A percentile compares a stretch with the other conserved stretches of the same genome.
Evolutionary conservation across 495 filamentous ascomycete genomes (phyloP).

Genomic region (Aspergillus cristatus): DNA sequence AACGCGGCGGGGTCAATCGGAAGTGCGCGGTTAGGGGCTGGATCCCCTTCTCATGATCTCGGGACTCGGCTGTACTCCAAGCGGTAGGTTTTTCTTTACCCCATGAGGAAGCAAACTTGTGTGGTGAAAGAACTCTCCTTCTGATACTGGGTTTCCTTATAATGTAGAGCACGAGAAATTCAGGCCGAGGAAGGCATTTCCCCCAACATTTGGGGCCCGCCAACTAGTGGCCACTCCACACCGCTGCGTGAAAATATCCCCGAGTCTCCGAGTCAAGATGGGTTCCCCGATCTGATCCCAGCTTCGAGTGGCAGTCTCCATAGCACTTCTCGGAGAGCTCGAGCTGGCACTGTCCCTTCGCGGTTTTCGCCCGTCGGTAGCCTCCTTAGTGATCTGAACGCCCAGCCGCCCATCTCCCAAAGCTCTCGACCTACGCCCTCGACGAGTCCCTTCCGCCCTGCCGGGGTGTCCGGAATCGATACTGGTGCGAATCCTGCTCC

Average conservation of each 20-base stretch:
- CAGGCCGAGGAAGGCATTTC: constrained; percentile 91
- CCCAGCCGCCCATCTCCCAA: constrained; percentile 63
- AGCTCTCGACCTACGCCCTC: constrained; percentile 84
- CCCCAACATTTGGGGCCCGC: constrained; percentile 86
- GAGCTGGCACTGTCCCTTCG: constrained; percentile 95
- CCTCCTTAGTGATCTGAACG: constrained; percentile 48
- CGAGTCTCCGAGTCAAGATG: constrained; percentile 90
- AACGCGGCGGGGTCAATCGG: constrained; percentile 60
- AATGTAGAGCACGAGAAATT: constrained; percentile 77
- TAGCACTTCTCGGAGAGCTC: constrained; percentile 58
- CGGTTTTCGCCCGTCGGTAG: constrained; percentile 70
- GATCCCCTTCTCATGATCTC: constrained; percentile 92
- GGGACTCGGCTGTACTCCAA: constrained; percentile 78
- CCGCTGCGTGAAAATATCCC: constrained; percentile 95
- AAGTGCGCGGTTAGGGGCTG: constrained; percentile 75
- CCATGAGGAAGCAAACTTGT: no score
- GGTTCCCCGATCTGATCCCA: constrained; percentile 82
- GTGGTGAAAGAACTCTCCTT: neutral
- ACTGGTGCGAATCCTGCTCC: constrained; percentile 38
- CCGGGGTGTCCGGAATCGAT: constrained; percentile 64
- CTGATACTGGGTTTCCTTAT: neutral
- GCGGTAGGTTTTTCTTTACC: constrained; percentile 56
- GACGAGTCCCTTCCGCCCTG: constrained; percentile 79
- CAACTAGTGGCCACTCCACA: constrained; percentile 90
- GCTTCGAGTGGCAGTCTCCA: constrained; percentile 42